Percentiles rank a stretch among this genome's conserved stretches.
phyloP scores from a whole-genome alignment of 164 flowering plant genomes.

The Stephania japonica region DNA sequence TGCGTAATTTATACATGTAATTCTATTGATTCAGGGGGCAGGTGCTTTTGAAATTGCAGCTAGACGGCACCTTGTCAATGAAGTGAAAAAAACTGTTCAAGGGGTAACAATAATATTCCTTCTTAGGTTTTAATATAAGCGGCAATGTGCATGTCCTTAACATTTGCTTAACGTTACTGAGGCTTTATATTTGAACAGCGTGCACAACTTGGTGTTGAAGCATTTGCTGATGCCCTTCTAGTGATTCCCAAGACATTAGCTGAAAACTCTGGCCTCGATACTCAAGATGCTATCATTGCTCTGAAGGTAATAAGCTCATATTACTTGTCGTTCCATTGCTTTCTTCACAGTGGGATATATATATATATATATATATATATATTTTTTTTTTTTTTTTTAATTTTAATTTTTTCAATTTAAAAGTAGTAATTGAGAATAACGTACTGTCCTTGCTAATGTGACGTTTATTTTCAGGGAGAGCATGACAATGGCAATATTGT shows the following conservation, averaged over 20 bases:
- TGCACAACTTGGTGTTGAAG: conserved; percentile 96
- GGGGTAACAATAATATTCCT: conserved; percentile 51
- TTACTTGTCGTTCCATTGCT: background rate
- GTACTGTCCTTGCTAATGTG: background rate
- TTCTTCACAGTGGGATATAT: background rate
- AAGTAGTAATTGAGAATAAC: background rate
- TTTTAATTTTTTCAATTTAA: background rate
- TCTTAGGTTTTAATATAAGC: too few species aligned
- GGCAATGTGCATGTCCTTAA: background rate
- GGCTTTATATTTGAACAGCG: conserved; percentile 50
- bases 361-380: background rate
- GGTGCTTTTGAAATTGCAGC: conserved; percentile 99
- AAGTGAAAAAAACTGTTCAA: conserved; percentile 91
- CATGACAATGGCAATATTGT: conserved; percentile 90
- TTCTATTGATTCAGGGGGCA: conserved; percentile 58
- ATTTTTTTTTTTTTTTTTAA: background rate
- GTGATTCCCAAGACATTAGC: conserved; percentile 95
- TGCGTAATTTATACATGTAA: background rate
- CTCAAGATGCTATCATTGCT: conserved; percentile 85
- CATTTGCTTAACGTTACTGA: background rate
- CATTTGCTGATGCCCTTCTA: conserved; percentile 97
- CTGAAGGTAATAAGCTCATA: conserved; percentile 48
- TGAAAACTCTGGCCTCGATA: conserved; percentile 97
- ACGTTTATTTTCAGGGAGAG: conserved; percentile 52
- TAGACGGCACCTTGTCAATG: conserved; percentile 73